Evolutionary conservation across 805 yeast species (phyloP), one percentile per base, ranked within the genome.

Genomic region (Candida insectalens): DNA sequence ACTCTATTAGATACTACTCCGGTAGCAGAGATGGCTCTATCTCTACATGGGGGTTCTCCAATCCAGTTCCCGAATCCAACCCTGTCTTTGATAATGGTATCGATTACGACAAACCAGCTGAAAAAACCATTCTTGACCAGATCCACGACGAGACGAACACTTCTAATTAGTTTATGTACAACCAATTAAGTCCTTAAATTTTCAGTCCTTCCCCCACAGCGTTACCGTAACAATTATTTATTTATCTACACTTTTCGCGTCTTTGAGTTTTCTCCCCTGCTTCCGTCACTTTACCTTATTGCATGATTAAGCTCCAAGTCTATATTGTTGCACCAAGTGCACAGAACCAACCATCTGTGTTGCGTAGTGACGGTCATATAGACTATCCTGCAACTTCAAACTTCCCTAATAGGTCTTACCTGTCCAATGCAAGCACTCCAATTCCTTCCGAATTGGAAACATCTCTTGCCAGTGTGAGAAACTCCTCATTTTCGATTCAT

Each of bases 1-100:
- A 60, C 33, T 47, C 62, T 15, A 63, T 60, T 6, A 63, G 65
- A 16, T 75, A 69, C 42, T 70, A 49, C 41, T 66, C 80, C 19
- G 88, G 87, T 1, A 70, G 80, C 2, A 64, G 69, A 37, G 84
- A 80, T 42, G 92, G 92, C 2, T 69, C 70, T 19, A 74, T 82
- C 1, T 47, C 70, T 0, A 55, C 59, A 1, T 82, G 87, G 85
- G 66, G 68, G 0, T 63, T 71, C 5, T 50, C 49, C 23, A 47
- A 43, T 3, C 44, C 41, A 10, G 33, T 33, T 12, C 10, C 8
- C 10, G 36, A 32, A 1, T 28, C 34, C 1, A 37, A 27, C 1
- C 37, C 37, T 1, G 30, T 46, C 2, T 47, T 49, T 29, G 51
- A 45, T 25, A 47, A 44, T 34, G 50, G 49, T 6, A 33, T 37